These are phyloP conservation scores for Halophytophthora batemanensis DNA, from an alignment of 352 stramenopile species.

Conservation along the genomic window DNA sequence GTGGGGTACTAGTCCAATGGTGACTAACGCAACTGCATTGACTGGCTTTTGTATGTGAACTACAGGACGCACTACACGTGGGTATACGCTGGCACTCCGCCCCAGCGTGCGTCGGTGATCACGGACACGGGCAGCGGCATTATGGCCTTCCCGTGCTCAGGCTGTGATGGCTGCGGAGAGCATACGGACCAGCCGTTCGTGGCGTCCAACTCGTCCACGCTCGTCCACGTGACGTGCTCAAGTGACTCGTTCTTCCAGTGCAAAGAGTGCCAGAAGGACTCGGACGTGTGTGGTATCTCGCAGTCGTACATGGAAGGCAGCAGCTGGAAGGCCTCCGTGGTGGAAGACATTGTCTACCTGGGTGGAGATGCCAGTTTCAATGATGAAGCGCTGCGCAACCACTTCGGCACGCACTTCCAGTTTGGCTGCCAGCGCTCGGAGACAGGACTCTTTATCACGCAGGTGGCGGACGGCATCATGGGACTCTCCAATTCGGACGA, in stretches of 20 bases:
- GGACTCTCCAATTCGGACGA: conserved; percentile 70
- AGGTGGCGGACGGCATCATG: conserved; percentile 85
- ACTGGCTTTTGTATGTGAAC: too few relatives aligned
- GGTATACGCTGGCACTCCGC: conserved; percentile 77
- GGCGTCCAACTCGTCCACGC: conserved; percentile 55
- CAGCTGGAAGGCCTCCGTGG: conserved; percentile 75
- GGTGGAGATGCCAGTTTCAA: conserved; percentile 54
- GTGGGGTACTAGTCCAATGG: too few relatives aligned
- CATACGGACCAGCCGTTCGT: conserved; percentile 78
- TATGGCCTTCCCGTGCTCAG: conserved; percentile 80
- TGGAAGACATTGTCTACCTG: conserved; percentile 79
- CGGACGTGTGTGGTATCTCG: conserved; percentile 62
- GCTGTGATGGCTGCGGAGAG: conserved; percentile 59
- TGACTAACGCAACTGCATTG: too few relatives aligned
- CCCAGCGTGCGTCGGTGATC: conserved; percentile 81
- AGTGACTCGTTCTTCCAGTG: conserved; percentile 54
- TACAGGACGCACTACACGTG: conserved; percentile 81
- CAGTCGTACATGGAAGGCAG: conserved; percentile 86
- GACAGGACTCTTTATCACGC: conserved; percentile 78
- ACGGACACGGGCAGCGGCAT: conserved; percentile 76
- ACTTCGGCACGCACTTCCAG: conserved; percentile 71
- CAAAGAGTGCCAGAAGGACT: conserved; percentile 35
- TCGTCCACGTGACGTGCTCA: conserved; percentile 66
- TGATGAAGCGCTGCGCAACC: conserved; percentile 47
- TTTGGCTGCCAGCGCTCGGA: conserved; percentile 79